Base-by-base conservation (phyloP, 345 rosid species). In the Populus davidiana region DNA sequence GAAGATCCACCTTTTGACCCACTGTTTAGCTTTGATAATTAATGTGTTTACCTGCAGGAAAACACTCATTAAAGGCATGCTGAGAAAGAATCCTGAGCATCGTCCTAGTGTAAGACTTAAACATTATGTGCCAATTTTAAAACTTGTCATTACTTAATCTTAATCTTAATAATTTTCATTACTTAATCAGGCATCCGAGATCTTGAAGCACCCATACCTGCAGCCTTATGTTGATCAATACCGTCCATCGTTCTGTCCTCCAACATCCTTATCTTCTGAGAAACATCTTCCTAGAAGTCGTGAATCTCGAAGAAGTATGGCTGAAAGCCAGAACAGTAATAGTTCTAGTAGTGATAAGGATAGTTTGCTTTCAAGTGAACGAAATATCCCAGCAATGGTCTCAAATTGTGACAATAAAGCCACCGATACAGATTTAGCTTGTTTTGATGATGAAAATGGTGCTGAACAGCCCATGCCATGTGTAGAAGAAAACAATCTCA, bases 201-300 rank as follows among this genome's bases (percentile, higher is more conserved):
- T 96, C 86, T 83, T 96, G 91, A 96, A 96, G 94, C 99, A 93
- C 79, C 98, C 97, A 62, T 96, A 89, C 86, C 81, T 96, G 90
- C 98, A 93, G 82, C 92, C 92, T 81, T 90, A 89, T 77, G 94
- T 96, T 68, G 96, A 90, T 71, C 97, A 93, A 66, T 91, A 84
- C 71, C 90, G 94, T 68, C 91, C 90, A 44, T 79, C 91, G 66
- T 82, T 90, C 73, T 81, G 79, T 83, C 86, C 87, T 67, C 80
- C 80, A 25, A 70, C 83, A 7, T 50, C 86, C 33, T 81, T 78
- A 78, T 75, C 83, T 50, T 87, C 89, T 14, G 92, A 88, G 82
- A 93, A 91, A 83, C 88, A 90, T 75, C 77, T 84, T 70, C 81
- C 84, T 50, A 78, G 82, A 76, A 50, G 76, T 72, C 86, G 80